Conservation (phyloP, 331 rosid species). For the Stylosanthes scabra region DNA sequence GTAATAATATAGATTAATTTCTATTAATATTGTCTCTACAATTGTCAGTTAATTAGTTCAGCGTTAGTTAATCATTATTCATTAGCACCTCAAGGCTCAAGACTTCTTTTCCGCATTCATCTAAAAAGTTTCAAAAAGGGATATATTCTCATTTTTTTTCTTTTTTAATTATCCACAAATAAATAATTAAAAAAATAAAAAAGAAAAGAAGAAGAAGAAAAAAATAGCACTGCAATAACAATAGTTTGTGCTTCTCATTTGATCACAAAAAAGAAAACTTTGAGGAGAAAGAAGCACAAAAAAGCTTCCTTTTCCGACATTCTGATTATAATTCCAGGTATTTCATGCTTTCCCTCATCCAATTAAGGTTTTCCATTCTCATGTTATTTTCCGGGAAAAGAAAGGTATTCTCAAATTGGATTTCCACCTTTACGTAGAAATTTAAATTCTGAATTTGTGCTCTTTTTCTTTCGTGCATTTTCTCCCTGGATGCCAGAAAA, state of each 20-base stretch:
- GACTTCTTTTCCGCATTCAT: no score
- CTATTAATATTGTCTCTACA: no score
- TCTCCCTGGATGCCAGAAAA: conserved; percentile 20
- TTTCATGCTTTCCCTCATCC: conserved; percentile 8
- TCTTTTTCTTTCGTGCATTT: conserved; percentile 30
- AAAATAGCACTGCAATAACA: no score
- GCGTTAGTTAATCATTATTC: no score
- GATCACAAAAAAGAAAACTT: conserved; percentile 25
- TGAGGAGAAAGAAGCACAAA: conserved; percentile 8
- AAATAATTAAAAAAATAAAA: no score
- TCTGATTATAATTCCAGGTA: conserved; percentile 57
- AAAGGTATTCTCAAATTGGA: conserved; percentile 27
- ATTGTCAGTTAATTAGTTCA: no score
- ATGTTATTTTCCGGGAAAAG: neutral
- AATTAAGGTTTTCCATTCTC: conserved; percentile 30
- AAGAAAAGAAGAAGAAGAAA: no score
- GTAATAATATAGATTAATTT: no score
- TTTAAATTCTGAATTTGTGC: conserved; percentile 20
- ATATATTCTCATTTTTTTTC: no score
- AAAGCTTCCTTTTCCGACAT: neutral
- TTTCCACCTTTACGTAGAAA: conserved; percentile 11
- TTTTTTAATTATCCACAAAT: no score
- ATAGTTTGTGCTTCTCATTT: conserved; percentile 22
- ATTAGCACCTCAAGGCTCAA: no score
- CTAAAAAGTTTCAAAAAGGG: no score